Percentiles rank a stretch among this genome's conserved stretches.
Evolutionary conservation across 176 grass and related monocot genomes (phyloP).

Genomic region (Saccharum officinarum): DNA sequence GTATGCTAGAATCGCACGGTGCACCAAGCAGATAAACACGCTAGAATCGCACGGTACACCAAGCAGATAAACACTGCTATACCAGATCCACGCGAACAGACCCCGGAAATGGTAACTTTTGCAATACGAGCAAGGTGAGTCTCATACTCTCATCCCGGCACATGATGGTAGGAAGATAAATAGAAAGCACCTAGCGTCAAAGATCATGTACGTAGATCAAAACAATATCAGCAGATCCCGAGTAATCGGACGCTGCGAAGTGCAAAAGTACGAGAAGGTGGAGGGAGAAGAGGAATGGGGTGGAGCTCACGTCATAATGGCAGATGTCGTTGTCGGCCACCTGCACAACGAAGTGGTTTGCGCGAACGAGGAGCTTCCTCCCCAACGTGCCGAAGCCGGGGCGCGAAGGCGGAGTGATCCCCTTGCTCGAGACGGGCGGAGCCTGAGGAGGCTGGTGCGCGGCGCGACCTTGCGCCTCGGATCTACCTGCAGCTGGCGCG

Average conservation of each 20-base stretch:
- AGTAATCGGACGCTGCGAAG: not conserved
- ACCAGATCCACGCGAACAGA: not conserved
- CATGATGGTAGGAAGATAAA: no score
- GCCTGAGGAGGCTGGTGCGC: not conserved
- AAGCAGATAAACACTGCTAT: not conserved
- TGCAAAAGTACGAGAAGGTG: not conserved
- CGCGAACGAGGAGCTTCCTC: conserved; percentile 20
- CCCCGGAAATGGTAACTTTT: not conserved
- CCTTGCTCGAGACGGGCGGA: conserved; percentile 46
- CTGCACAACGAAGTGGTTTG: conserved; percentile 65
- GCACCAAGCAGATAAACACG: no score
- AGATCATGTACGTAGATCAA: not conserved
- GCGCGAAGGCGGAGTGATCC: conserved; percentile 5
- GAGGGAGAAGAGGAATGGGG: not conserved
- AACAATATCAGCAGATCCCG: not conserved
- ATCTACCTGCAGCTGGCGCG: not conserved
- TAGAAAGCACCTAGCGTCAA: no score
- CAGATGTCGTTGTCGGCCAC: conserved; percentile 44
- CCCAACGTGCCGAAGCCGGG: conserved; percentile 44
- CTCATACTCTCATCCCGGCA: no score
- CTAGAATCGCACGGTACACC: not conserved
- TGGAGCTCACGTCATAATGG: conserved; percentile 62
- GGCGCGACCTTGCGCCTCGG: not conserved
- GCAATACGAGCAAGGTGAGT: not conserved
- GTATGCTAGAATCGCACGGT: no score